Conservation (phyloP, 352 stramenopile genomes). For the Pythium oligandrum region DNA sequence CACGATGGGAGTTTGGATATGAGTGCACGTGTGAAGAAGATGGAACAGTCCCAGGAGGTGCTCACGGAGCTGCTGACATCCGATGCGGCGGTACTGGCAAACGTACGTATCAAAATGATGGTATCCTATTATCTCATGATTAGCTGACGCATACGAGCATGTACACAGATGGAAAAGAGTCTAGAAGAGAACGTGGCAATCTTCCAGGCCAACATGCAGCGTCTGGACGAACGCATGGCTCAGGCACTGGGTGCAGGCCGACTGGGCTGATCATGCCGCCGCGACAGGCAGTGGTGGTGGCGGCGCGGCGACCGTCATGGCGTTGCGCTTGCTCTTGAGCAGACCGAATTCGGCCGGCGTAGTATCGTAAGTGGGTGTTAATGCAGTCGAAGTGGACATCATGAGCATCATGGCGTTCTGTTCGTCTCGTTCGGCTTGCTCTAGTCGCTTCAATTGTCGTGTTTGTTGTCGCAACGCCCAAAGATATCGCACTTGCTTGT, state of each 20-base stretch:
- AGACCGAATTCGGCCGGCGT: constrained; percentile 22
- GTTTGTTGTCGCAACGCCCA: constrained; percentile 37
- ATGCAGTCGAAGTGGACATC: constrained; percentile 21
- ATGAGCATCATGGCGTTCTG: constrained; percentile 24
- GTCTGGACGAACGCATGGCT: constrained; percentile 64
- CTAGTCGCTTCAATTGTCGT: constrained; percentile 16
- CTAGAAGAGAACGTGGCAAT: constrained; percentile 68
- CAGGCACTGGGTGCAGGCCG: constrained; percentile 14
- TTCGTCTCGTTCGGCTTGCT: constrained; percentile 13
- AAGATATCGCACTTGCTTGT: constrained; percentile 72
- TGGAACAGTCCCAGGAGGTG: constrained; percentile 55
- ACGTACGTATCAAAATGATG: constrained; percentile 36
- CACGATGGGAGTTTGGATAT: constrained; percentile 60
- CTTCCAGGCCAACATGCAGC: constrained; percentile 75
- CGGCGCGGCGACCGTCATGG: constrained; percentile 18
- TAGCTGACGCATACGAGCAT: neutral
- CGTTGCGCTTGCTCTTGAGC: constrained; percentile 32
- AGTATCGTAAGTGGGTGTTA: constrained; percentile 32
- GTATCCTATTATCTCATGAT: neutral
- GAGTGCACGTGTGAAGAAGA: constrained; percentile 43
- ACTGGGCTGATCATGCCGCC: constrained; percentile 7
- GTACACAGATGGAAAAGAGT: constrained; percentile 61
- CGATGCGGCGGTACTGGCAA: constrained; percentile 55
- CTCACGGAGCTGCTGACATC: constrained; percentile 58
- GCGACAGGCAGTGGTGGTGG: constrained; percentile 13